Conservation (phyloP, 306 rosid genomes). For the Ochetophila trinervis region DNA sequence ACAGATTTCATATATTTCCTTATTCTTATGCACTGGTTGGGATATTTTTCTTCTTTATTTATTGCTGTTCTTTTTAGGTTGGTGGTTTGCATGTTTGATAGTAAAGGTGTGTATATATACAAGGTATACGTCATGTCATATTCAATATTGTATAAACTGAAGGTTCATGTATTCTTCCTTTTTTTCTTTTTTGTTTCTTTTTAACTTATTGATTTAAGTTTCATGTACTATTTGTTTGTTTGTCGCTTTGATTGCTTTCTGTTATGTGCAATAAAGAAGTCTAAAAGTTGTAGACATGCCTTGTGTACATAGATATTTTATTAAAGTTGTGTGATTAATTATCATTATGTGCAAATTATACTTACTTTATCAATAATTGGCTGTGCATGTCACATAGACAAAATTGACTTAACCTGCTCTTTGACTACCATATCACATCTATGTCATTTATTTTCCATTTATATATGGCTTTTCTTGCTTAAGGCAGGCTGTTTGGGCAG, state of each 20-base stretch:
- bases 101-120: not conserved
- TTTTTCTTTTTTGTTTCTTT: not conserved
- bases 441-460: too few species aligned
- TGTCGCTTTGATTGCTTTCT: conserved; percentile 21
- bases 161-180: not conserved
- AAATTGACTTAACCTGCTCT: too few species aligned
- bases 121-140: not conserved
- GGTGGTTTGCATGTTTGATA: not conserved
- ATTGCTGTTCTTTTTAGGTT: not conserved
- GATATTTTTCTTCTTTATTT: too few species aligned
- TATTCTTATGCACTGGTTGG: too few species aligned
- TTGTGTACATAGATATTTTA: not conserved
- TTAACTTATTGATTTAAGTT: not conserved
- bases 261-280: conserved; percentile 18
- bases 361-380: not conserved
- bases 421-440: too few species aligned
- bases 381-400: not conserved
- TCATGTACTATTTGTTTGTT: not conserved
- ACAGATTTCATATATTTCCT: too few species aligned
- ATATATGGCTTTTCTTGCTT: too few species aligned
- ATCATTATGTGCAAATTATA: not conserved
- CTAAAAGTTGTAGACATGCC: conserved; percentile 2
- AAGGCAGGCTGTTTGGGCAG: too few species aligned
- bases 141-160: not conserved
- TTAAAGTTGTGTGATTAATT: not conserved